phyloP scores from a whole-genome alignment of 2,329 filamentous ascomycete species.

The Aspergillus melleus region DNA sequence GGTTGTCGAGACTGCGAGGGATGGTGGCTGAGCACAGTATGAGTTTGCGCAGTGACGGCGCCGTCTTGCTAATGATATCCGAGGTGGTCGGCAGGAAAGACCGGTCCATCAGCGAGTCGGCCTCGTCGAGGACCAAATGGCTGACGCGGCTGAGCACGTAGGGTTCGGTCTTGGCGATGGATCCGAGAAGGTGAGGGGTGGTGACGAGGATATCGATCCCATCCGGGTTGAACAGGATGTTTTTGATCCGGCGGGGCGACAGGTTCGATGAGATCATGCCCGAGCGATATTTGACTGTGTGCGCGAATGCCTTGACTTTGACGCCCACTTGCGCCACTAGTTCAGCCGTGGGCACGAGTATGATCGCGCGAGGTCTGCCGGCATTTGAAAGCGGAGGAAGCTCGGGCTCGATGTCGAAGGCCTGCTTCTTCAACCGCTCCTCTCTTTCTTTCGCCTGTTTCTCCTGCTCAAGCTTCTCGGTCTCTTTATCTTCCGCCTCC shows the following conservation, averaged over 20 bases:
- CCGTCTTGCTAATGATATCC: constrained; percentile 75
- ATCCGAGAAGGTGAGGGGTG: constrained; percentile 85
- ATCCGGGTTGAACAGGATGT: constrained; percentile 73
- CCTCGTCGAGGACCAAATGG: constrained; percentile 90
- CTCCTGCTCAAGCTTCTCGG: constrained; percentile 54
- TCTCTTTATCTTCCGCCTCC: constrained; percentile 64
- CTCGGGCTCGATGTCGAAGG: constrained; percentile 62
- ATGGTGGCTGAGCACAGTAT: constrained; percentile 96
- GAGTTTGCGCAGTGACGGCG: constrained; percentile 80
- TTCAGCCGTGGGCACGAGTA: constrained; percentile 90
- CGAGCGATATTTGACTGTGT: constrained; percentile 82
- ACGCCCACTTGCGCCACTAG: constrained; percentile 82
- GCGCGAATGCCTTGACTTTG: constrained; percentile 78
- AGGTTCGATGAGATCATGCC: constrained; percentile 78
- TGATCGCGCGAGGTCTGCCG: constrained; percentile 77
- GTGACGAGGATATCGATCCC: constrained; percentile 85
- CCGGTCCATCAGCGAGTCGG: constrained; percentile 91
- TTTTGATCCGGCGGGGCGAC: constrained; percentile 76
- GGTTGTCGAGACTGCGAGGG: constrained; percentile 81
- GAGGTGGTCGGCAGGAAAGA: constrained; percentile 85
- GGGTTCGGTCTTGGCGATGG: constrained; percentile 84
- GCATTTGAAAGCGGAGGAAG: constrained; percentile 65
- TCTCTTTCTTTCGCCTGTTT: constrained; percentile 58
- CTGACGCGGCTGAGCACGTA: constrained; percentile 89
- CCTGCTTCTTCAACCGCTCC: constrained; percentile 53